A percentile compares a stretch with the other conserved stretches of the same genome.
Evolutionary conservation across 306 rosid species (phyloP).

Genomic region (Potentilla sterilis): DNA sequence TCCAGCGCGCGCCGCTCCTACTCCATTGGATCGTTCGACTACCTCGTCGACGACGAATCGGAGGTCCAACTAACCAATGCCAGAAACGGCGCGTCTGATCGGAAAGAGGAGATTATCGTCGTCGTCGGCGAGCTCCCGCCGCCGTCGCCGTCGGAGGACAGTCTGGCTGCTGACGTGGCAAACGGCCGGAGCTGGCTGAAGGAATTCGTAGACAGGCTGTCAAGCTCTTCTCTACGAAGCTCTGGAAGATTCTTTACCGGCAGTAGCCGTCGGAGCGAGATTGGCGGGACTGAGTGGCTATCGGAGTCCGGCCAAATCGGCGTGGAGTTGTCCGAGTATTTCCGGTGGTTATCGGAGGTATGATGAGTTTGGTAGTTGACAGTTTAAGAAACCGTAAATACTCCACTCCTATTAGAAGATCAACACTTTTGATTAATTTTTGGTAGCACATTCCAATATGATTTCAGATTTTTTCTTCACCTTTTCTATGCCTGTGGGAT

Average conservation of each 20-base stretch:
- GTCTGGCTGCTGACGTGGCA: slow-evolving; percentile 53
- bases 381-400: slow-evolving; percentile 30
- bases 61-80: slow-evolving; percentile 52
- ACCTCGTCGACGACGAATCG: slow-evolving; percentile 57
- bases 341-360: slow-evolving; percentile 95
- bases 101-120: slow-evolving; percentile 38
- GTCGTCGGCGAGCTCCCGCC: slow-evolving; percentile 11
- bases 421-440: not conserved
- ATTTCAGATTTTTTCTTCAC: not conserved
- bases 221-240: slow-evolving; percentile 74
- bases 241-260: slow-evolving; percentile 72
- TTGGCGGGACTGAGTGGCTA: slow-evolving; percentile 49
- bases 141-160: slow-evolving; percentile 22
- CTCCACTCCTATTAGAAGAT: not conserved
- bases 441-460: not conserved
- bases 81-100: slow-evolving; percentile 45
- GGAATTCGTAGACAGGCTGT: slow-evolving; percentile 71
- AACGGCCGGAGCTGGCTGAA: slow-evolving; percentile 68
- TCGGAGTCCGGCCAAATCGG: slow-evolving; percentile 62
- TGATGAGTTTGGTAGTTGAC: slow-evolving; percentile 15
- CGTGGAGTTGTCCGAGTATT: slow-evolving; percentile 74
- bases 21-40: slow-evolving; percentile 85
- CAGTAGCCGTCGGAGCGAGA: slow-evolving; percentile 70
- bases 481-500: not conserved
- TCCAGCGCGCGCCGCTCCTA: slow-evolving; percentile 46